phyloP scores from a whole-genome alignment of 2,329 filamentous ascomycete species.

The Alternaria arbusti region DNA sequence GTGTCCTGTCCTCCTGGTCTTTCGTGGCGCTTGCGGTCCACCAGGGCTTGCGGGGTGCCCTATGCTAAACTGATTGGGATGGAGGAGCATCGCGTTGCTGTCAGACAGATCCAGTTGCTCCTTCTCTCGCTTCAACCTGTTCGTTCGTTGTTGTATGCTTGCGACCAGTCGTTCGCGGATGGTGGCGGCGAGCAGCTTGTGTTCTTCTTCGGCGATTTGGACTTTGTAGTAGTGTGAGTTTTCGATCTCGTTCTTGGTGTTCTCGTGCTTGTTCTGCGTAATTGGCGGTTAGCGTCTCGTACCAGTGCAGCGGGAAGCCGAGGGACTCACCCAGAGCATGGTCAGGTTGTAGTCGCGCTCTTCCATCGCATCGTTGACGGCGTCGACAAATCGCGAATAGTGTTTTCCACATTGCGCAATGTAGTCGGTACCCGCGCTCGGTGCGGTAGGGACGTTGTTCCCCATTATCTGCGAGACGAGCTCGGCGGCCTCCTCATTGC shows the following conservation, averaged over 20 bases:
- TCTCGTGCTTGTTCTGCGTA: constrained; percentile 63
- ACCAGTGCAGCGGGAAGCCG: not conserved
- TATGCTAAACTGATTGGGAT: constrained; percentile 71
- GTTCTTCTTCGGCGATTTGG: constrained; percentile 68
- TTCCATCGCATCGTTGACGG: constrained; percentile 88
- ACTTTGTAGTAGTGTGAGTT: constrained; percentile 65
- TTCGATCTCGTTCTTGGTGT: constrained; percentile 61
- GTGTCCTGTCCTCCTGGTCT: constrained; percentile 67
- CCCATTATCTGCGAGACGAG: constrained; percentile 58
- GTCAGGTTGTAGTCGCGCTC: constrained; percentile 83
- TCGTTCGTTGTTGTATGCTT: constrained; percentile 63
- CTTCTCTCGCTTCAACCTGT: constrained; percentile 67
- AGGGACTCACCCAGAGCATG: constrained; percentile 72
- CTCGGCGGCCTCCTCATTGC: constrained; percentile 69
- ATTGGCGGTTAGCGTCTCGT: constrained; percentile 18
- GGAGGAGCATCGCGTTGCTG: constrained; percentile 68
- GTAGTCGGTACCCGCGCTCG: constrained; percentile 71
- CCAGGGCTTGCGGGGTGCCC: constrained; percentile 69
- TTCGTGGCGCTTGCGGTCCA: constrained; percentile 65
- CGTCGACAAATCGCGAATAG: constrained; percentile 83
- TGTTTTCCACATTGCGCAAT: constrained; percentile 72
- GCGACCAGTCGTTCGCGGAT: constrained; percentile 67
- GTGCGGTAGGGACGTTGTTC: constrained; percentile 48
- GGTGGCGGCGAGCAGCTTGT: constrained; percentile 63
- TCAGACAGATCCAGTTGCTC: constrained; percentile 71